Percentiles rank a stretch among this genome's conserved stretches.
Conservation (phyloP, 192 early-diverging fungal species). For the Dissophora globulifera region DNA sequence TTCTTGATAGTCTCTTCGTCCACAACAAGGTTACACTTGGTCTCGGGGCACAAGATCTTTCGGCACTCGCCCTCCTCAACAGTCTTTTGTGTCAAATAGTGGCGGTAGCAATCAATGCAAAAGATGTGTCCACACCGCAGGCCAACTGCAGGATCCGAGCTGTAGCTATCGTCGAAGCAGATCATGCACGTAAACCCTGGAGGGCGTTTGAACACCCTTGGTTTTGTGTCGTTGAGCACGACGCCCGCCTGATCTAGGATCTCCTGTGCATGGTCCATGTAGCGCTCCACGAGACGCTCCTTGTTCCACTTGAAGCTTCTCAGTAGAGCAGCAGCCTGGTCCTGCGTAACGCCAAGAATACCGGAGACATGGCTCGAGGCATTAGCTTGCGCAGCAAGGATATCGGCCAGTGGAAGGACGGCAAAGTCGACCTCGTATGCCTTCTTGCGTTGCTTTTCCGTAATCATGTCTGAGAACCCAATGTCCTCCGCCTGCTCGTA, state of each 20-base stretch:
- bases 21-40: slow-evolving; percentile 82
- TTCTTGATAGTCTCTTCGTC: slow-evolving; percentile 83
- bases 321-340: slow-evolving; percentile 81
- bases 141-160: slow-evolving; percentile 68
- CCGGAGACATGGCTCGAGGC: slow-evolving; percentile 78
- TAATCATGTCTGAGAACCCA: slow-evolving; percentile 67
- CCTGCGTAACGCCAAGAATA: slow-evolving; percentile 72
- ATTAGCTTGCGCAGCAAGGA: slow-evolving; percentile 67
- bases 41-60: slow-evolving; percentile 85
- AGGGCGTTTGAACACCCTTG: slow-evolving; percentile 53
- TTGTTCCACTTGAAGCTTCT: slow-evolving; percentile 89
- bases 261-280: slow-evolving; percentile 74
- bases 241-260: slow-evolving; percentile 79
- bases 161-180: slow-evolving; percentile 81
- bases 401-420: slow-evolving; percentile 69
- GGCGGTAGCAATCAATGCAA: slow-evolving; percentile 87
- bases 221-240: slow-evolving; percentile 60
- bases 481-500: slow-evolving; percentile 68
- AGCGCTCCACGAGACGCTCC: slow-evolving; percentile 81
- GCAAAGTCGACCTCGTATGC: slow-evolving; percentile 82
- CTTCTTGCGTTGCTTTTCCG: slow-evolving; percentile 68
- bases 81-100: slow-evolving; percentile 89
- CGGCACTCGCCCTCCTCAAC: slow-evolving; percentile 88
- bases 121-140: slow-evolving; percentile 90
- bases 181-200: slow-evolving; percentile 85